These are phyloP conservation scores for Xylaria scruposa DNA, from an alignment of 495 filamentous ascomycete species.

Conservation along the genomic window DNA sequence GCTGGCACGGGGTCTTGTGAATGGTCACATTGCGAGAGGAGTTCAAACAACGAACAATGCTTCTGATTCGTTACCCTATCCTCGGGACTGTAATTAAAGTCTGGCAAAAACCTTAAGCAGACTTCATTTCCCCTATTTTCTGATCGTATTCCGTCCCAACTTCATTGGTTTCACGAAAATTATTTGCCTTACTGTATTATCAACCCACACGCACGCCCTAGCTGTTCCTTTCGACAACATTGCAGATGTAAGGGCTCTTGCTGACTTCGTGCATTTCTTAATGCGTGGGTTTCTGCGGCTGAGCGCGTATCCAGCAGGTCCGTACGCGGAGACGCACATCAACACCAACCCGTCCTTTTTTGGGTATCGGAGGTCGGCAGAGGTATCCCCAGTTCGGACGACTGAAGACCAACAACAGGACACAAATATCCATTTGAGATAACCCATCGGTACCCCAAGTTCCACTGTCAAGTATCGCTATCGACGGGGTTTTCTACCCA, in stretches of 20 bases:
- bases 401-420: neutral
- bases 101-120: conserved; percentile 44
- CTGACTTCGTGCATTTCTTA: conserved; percentile 14
- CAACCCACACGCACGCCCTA: neutral
- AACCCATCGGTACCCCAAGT: conserved; percentile 1
- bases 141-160: conserved; percentile 36
- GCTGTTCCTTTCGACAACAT: neutral
- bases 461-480: neutral
- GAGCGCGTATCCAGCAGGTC: conserved; percentile 9
- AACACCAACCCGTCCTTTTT: neutral
- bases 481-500: conserved; percentile 55
- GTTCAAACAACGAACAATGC: conserved; percentile 24
- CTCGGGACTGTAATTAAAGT: conserved; percentile 32
- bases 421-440: neutral
- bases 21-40: conserved; percentile 30
- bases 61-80: conserved; percentile 43
- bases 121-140: conserved; percentile 34
- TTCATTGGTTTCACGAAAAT: conserved; percentile 26
- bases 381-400: neutral
- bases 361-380: neutral
- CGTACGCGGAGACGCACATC: neutral
- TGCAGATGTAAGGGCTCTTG: neutral
- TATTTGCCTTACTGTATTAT: conserved; percentile 24
- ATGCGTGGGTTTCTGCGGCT: conserved; percentile 7
- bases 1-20: conserved; percentile 23